Conservation (phyloP, 192 early-diverging fungal genomes). For the Funneliformis geosporum region DNA sequence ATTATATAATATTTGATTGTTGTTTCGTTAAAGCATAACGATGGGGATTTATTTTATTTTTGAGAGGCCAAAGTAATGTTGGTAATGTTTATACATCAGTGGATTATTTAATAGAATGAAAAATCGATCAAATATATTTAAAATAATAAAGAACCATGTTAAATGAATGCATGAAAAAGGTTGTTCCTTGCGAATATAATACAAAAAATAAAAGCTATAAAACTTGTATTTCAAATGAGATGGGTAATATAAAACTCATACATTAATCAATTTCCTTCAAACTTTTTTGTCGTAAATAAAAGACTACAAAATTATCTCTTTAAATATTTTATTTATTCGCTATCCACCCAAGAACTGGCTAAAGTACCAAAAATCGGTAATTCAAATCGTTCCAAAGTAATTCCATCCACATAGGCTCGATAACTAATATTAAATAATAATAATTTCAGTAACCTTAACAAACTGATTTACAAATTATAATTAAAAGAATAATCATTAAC, state of each 20-base stretch:
- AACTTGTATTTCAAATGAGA: not conserved
- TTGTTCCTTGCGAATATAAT: not conserved
- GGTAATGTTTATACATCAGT: too few species aligned
- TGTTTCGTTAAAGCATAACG: too few species aligned
- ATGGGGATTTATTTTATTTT: too few species aligned
- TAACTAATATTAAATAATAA: slow-evolving; percentile 44
- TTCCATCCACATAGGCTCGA: slow-evolving; percentile 69
- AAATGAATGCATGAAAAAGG: not conserved
- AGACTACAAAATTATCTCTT: not conserved
- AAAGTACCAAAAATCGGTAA: slow-evolving; percentile 68
- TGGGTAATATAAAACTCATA: not conserved
- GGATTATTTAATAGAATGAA: too few species aligned
- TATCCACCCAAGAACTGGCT: slow-evolving; percentile 68
- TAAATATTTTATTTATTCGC: slow-evolving; percentile 49
- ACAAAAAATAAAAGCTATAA: not conserved
- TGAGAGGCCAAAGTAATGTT: too few species aligned
- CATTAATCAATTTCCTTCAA: not conserved
- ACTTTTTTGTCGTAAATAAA: too few species aligned
- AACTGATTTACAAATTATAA: not conserved
- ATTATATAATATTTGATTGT: too few species aligned
- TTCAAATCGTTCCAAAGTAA: slow-evolving; percentile 68
- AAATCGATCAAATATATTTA: too few species aligned
- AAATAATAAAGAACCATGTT: too few species aligned
- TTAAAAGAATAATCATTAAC: slow-evolving; percentile 3
- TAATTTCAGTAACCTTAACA: not conserved